A percentile compares a stretch with the other conserved stretches of the same genome.
Conservation (phyloP, 805 yeast genomes). For the Saccharomyces eubayanus region DNA sequence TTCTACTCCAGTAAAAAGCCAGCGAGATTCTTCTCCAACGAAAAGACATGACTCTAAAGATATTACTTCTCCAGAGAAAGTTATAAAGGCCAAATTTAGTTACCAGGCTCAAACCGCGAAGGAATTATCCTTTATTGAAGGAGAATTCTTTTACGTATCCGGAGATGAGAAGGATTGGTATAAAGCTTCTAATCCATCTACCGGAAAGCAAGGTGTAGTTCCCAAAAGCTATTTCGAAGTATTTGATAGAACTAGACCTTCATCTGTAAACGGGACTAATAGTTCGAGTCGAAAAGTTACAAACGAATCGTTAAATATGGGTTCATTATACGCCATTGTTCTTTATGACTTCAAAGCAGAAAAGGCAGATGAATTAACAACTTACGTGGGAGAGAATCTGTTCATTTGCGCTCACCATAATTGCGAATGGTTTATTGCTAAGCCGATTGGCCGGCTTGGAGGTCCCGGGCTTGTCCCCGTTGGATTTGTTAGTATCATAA, state of each 20-base stretch:
- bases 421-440: constrained; percentile 96
- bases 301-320: constrained; percentile 16
- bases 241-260: constrained; percentile 50
- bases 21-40: constrained; percentile 2
- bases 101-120: constrained; percentile 74
- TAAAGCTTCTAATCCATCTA: constrained; percentile 81
- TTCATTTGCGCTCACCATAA: constrained; percentile 94
- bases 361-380: constrained; percentile 73
- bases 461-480: constrained; percentile 97
- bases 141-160: constrained; percentile 83
- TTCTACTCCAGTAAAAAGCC: not conserved
- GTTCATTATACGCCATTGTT: constrained; percentile 72
- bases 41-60: constrained; percentile 9
- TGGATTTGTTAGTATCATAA: constrained; percentile 77
- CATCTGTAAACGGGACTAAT: constrained; percentile 5
- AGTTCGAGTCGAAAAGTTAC: constrained; percentile 10
- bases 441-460: constrained; percentile 88
- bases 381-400: constrained; percentile 77
- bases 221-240: constrained; percentile 80
- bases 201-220: constrained; percentile 72
- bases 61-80: constrained; percentile 52
- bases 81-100: constrained; percentile 71
- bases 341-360: constrained; percentile 78
- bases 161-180: constrained; percentile 67
- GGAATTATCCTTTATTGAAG: constrained; percentile 68